Conservation (phyloP, 2,329 filamentous ascomycete genomes). For the Trichophyton benhamiae region DNA sequence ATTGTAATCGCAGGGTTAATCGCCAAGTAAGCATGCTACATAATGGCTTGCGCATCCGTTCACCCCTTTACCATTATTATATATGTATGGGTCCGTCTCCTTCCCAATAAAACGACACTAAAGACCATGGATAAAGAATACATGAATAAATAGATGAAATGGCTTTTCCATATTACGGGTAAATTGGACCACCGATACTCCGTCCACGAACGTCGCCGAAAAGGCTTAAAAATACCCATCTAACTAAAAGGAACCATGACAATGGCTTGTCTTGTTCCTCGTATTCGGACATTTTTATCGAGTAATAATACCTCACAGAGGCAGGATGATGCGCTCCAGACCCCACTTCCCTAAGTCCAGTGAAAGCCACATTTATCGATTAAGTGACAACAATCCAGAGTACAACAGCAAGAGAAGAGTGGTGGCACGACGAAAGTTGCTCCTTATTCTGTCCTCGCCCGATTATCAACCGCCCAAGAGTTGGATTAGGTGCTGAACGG, state of each 20-base stretch:
- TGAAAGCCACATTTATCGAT: neutral
- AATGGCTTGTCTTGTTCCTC: slow-evolving; percentile 1
- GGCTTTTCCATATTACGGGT: neutral
- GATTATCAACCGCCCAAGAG: neutral
- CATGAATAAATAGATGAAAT: neutral
- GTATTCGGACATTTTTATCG: slow-evolving; percentile 3
- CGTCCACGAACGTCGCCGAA: neutral
- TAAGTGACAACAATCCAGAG: neutral
- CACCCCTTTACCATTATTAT: neutral
- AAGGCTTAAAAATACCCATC: neutral
- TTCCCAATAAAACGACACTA: no score
- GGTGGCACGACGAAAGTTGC: neutral
- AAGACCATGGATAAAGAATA: neutral
- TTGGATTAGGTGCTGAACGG: neutral
- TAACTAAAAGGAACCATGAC: neutral
- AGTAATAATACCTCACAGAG: slow-evolving; percentile 1
- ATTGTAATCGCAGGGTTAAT: neutral
- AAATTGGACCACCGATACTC: neutral
- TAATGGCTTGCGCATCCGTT: neutral
- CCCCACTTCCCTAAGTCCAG: neutral
- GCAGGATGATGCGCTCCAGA: neutral
- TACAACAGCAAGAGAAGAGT: no score
- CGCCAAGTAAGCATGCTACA: neutral
- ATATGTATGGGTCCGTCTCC: no score
- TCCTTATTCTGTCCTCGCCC: neutral